Conservation (phyloP, 768 basidiomycete genomes). For the Kwoniella sp. region DNA sequence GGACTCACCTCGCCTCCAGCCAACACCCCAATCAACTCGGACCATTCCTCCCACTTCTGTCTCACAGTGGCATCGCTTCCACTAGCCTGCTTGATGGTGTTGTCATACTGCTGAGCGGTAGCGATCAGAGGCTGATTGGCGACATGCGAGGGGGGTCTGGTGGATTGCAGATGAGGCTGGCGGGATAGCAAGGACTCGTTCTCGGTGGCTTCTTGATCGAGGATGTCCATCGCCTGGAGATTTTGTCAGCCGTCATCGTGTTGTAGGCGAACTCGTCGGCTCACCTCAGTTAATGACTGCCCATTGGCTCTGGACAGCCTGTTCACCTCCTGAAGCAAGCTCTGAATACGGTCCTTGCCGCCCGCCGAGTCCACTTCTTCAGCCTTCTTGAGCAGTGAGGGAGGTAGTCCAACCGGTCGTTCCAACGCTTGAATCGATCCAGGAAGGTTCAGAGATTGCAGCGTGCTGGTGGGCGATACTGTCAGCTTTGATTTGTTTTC, state of each 20-base stretch:
- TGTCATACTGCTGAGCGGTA: slow-evolving; percentile 67
- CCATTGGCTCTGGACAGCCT: slow-evolving; percentile 62
- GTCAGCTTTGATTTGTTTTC: not conserved
- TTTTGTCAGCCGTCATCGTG: not conserved
- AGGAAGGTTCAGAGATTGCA: slow-evolving; percentile 72
- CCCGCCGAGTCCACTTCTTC: slow-evolving; percentile 76
- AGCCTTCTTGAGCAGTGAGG: slow-evolving; percentile 76
- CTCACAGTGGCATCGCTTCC: slow-evolving; percentile 72
- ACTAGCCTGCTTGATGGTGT: slow-evolving; percentile 66
- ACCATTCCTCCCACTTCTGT: slow-evolving; percentile 86
- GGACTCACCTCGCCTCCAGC: slow-evolving; percentile 61
- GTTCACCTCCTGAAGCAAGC: slow-evolving; percentile 68
- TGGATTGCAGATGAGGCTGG: slow-evolving; percentile 43
- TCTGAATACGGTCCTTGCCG: slow-evolving; percentile 67
- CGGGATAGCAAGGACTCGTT: slow-evolving; percentile 50
- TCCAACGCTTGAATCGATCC: slow-evolving; percentile 82
- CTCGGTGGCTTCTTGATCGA: slow-evolving; percentile 69
- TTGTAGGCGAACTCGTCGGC: slow-evolving; percentile 7
- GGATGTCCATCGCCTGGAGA: slow-evolving; percentile 74
- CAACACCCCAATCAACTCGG: slow-evolving; percentile 64
- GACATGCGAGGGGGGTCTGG: slow-evolving; percentile 66
- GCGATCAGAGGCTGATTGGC: slow-evolving; percentile 70
- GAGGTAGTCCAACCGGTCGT: slow-evolving; percentile 78
- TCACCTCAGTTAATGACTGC: slow-evolving; percentile 69
- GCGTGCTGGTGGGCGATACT: slow-evolving; percentile 53